phyloP scores from a whole-genome alignment of 1,284 basidiomycete genomes.

The Boletus hoseneyae region DNA sequence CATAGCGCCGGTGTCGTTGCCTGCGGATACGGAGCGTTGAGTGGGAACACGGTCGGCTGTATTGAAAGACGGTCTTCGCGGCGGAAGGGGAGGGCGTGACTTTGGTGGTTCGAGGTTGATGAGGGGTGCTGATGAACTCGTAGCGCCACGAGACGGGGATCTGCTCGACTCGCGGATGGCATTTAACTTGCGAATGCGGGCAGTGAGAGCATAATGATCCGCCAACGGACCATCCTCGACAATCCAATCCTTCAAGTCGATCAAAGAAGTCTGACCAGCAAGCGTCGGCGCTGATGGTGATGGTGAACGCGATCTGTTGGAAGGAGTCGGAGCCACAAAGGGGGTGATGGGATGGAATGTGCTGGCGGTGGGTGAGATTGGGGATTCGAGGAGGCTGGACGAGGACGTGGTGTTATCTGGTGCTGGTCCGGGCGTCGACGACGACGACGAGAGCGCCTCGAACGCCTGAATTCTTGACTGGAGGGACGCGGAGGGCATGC shows the following conservation, averaged over 20 bases:
- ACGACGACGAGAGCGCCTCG: slow-evolving; percentile 32
- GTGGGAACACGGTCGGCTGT: slow-evolving; percentile 40
- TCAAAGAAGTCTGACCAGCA: slow-evolving; percentile 56
- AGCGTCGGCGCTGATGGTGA: slow-evolving; percentile 56
- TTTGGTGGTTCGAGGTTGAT: slow-evolving; percentile 53
- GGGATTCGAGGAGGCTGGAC: slow-evolving; percentile 41
- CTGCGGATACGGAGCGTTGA: slow-evolving; percentile 21
- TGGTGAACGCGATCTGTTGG: slow-evolving; percentile 43
- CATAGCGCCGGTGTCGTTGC: slow-evolving; percentile 16
- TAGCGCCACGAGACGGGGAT: slow-evolving; percentile 18
- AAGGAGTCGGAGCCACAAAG: slow-evolving; percentile 25
- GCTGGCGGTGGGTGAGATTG: slow-evolving; percentile 44
- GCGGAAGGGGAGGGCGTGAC: slow-evolving; percentile 55
- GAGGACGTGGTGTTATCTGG: not conserved
- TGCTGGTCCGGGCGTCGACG: slow-evolving; percentile 2
- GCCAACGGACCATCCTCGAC: slow-evolving; percentile 54
- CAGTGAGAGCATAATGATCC: slow-evolving; percentile 17
- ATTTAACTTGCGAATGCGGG: slow-evolving; percentile 23
- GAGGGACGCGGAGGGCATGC: slow-evolving; percentile 51
- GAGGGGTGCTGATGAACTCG: slow-evolving; percentile 38
- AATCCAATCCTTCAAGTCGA: slow-evolving; percentile 74
- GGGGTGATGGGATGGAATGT: slow-evolving; percentile 35
- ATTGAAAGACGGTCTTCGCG: slow-evolving; percentile 55
- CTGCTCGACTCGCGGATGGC: slow-evolving; percentile 26
- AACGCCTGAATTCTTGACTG: slow-evolving; percentile 61